Percentiles rank a stretch among this genome's conserved stretches.
Evolutionary conservation across 768 basidiomycete species (phyloP).

Genomic region (Rhizopogon vinicolor): DNA sequence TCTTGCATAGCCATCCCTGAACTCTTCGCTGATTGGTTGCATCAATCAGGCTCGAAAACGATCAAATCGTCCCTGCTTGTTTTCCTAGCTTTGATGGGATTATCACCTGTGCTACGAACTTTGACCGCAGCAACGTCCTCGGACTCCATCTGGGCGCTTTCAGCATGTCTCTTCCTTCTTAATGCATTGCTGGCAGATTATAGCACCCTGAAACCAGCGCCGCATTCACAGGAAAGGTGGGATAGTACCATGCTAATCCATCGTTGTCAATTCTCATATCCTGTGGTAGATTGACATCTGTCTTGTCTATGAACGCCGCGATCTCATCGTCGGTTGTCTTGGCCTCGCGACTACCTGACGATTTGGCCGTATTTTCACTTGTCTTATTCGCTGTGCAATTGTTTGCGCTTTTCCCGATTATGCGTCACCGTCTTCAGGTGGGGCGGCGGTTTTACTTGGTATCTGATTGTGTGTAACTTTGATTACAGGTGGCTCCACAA

Average conservation of each 20-base stretch:
- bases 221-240: conserved; percentile 57
- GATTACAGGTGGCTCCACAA: conserved; percentile 42
- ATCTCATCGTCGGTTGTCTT: conserved; percentile 91
- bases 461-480: conserved; percentile 9
- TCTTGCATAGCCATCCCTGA: conserved; percentile 3
- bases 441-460: conserved; percentile 11
- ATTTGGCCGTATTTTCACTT: conserved; percentile 85
- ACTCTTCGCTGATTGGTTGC: conserved; percentile 8
- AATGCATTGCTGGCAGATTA: conserved; percentile 86
- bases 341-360: conserved; percentile 81
- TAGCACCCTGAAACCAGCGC: conserved; percentile 41
- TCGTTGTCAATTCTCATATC: conserved; percentile 18
- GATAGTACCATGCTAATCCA: conserved; percentile 17
- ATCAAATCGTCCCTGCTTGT: conserved; percentile 83
- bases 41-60: conserved; percentile 55
- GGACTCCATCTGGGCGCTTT: conserved; percentile 95
- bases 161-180: conserved; percentile 78
- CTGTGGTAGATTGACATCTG: conserved; percentile 63
- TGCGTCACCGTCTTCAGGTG: conserved; percentile 73
- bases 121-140: conserved; percentile 93
- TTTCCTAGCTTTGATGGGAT: conserved; percentile 82
- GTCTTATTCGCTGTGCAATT: conserved; percentile 78
- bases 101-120: conserved; percentile 89
- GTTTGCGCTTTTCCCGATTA: conserved; percentile 80
- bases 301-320: conserved; percentile 86